Conservation (phyloP, 140 eudicot species). For the Bidens hawaiensis region DNA sequence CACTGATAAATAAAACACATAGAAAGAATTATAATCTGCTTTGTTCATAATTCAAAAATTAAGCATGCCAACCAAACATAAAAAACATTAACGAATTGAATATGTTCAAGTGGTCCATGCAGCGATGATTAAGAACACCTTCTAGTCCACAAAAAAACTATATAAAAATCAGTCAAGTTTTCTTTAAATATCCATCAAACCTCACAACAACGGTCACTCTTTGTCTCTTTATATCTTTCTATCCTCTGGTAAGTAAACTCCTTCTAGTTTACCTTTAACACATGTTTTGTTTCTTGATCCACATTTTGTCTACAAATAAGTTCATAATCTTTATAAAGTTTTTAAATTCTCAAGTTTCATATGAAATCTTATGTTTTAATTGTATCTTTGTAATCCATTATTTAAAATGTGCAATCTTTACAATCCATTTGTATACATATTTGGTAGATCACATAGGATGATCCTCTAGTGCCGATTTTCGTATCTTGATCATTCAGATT, state of each 20-base stretch:
- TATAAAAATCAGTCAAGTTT: neutral
- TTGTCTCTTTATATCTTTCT: slow-evolving; percentile 7
- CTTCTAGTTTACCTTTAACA: neutral
- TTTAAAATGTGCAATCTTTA: slow-evolving; percentile 3
- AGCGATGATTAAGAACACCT: no score
- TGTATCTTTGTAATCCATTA: neutral
- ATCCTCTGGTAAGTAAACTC: slow-evolving; percentile 13
- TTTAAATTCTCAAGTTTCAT: neutral
- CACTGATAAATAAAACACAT: no score
- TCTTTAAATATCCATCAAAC: slow-evolving; percentile 18
- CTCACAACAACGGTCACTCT: neutral
- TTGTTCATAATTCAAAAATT: no score
- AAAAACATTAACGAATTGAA: no score
- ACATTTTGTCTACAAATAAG: neutral
- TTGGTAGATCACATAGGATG: neutral
- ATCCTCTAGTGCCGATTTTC: neutral
- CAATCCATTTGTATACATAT: slow-evolving; percentile 7
- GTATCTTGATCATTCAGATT: slow-evolving; percentile 2
- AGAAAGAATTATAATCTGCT: no score
- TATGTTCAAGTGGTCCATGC: no score
- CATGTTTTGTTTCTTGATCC: slow-evolving; percentile 9
- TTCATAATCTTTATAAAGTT: neutral
- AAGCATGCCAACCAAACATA: no score
- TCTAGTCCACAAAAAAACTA: no score
- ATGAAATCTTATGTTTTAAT: neutral